A percentile compares a stretch with the other conserved stretches of the same genome.
These are phyloP conservation scores for Scleroderma bovista DNA, from an alignment of 768 basidiomycete genomes.

Conservation along the genomic window DNA sequence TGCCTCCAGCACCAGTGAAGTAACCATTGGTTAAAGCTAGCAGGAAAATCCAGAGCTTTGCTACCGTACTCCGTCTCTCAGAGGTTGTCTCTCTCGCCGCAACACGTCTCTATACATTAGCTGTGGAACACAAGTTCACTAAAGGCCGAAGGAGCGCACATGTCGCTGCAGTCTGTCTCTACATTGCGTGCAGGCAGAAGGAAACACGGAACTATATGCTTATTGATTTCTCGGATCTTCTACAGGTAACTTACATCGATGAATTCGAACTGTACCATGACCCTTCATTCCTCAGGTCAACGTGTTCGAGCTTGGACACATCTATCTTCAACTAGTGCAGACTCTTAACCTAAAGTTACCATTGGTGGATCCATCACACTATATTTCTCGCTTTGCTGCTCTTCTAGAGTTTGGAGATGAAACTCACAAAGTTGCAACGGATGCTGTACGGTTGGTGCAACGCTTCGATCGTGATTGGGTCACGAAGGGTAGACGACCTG, in stretches of 20 bases:
- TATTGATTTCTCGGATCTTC: constrained; percentile 96
- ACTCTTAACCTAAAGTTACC: constrained; percentile 81
- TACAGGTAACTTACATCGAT: constrained; percentile 52
- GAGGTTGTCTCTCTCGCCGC: constrained; percentile 79
- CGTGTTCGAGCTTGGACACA: constrained; percentile 94
- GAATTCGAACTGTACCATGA: not conserved
- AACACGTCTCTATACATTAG: constrained; percentile 85
- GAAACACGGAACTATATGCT: constrained; percentile 94
- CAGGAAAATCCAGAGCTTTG: constrained; percentile 78
- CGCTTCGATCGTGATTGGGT: constrained; percentile 98
- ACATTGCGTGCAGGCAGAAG: constrained; percentile 87
- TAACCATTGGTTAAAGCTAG: constrained; percentile 46
- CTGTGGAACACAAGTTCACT: constrained; percentile 90
- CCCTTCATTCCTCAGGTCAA: constrained; percentile 60
- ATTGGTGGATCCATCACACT: constrained; percentile 92
- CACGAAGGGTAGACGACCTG: constrained; percentile 89
- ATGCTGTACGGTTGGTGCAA: constrained; percentile 89
- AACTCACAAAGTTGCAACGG: constrained; percentile 84
- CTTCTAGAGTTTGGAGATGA: constrained; percentile 96
- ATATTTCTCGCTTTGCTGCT: constrained; percentile 91
- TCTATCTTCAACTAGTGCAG: constrained; percentile 90
- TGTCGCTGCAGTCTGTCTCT: constrained; percentile 93
- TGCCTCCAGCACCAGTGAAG: not conserved
- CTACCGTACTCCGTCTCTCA: constrained; percentile 69
- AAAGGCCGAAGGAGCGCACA: constrained; percentile 90